Evolutionary conservation across 1,284 basidiomycete genomes (phyloP).

Genomic region (Apiotrichum akiyoshidainum): DNA sequence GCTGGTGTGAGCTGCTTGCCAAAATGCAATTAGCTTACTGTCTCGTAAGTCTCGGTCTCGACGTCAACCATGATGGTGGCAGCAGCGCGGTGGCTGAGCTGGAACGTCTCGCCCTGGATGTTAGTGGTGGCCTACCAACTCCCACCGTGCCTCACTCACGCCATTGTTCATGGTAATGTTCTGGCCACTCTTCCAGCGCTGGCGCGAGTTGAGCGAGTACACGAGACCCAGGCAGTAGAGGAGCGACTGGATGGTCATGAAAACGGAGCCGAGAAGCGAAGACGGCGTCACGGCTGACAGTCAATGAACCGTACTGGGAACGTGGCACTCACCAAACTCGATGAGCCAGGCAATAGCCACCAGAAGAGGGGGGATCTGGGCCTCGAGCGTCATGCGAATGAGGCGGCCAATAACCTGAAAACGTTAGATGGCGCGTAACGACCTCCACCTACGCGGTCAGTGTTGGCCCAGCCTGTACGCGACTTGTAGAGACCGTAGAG

Average conservation of each 20-base stretch:
- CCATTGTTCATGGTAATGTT: neutral
- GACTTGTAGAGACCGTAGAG: conserved; percentile 26
- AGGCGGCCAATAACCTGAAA: conserved; percentile 25
- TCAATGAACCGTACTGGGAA: too few species aligned
- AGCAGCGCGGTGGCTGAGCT: neutral
- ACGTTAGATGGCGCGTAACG: neutral
- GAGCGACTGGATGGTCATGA: conserved; percentile 30
- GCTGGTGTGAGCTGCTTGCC: neutral
- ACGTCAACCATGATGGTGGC: conserved; percentile 24
- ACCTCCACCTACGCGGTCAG: conserved; percentile 23
- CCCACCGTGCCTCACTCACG: neutral
- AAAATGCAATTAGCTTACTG: neutral
- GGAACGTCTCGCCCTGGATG: conserved; percentile 2
- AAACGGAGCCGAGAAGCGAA: conserved; percentile 29
- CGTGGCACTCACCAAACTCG: conserved; percentile 23
- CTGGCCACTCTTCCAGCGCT: conserved; percentile 6
- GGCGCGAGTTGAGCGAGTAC: conserved; percentile 33
- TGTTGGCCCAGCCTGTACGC: conserved; percentile 34
- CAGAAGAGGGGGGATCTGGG: conserved; percentile 32
- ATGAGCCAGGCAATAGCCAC: conserved; percentile 29
- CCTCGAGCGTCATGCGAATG: conserved; percentile 35
- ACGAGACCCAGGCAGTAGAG: conserved; percentile 33
- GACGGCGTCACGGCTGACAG: conserved; percentile 16
- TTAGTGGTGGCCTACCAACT: too few species aligned
- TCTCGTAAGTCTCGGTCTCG: conserved; percentile 20